These are phyloP conservation scores for Penicillium sumatraense DNA, from an alignment of 2,329 filamentous ascomycete genomes.

Conservation along the genomic window DNA sequence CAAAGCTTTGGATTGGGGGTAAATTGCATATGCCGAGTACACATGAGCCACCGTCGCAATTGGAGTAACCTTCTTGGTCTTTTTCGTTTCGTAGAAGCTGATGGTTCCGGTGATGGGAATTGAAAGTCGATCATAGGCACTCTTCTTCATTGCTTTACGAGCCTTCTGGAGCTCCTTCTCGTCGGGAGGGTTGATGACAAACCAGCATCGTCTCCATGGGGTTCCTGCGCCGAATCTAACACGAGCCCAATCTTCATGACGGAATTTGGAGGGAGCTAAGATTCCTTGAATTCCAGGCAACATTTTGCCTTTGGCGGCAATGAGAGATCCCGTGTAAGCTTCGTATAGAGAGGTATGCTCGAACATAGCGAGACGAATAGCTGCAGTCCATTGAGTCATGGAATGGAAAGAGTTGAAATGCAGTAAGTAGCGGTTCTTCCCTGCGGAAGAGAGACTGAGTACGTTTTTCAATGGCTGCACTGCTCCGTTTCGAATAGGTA, in stretches of 20 bases:
- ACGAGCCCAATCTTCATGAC: conserved; percentile 89
- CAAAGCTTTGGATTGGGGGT: conserved; percentile 89
- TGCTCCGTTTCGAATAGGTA: conserved; percentile 77
- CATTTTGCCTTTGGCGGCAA: conserved; percentile 88
- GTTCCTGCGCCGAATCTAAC: conserved; percentile 95
- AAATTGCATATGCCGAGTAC: conserved; percentile 92
- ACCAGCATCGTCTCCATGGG: conserved; percentile 96
- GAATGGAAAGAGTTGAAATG: conserved; percentile 97
- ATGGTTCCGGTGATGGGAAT: conserved; percentile 82
- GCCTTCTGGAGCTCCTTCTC: conserved; percentile 88
- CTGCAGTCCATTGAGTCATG: conserved; percentile 92
- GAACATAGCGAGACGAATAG: conserved; percentile 90
- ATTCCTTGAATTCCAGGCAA: conserved; percentile 90
- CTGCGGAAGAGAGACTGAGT: conserved; percentile 91
- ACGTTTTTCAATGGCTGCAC: conserved; percentile 91
- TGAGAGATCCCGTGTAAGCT: conserved; percentile 92
- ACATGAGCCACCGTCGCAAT: conserved; percentile 91
- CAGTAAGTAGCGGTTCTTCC: conserved; percentile 90
- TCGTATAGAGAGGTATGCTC: conserved; percentile 93
- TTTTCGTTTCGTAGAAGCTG: conserved; percentile 93
- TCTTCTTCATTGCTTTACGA: conserved; percentile 79
- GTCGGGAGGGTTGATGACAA: conserved; percentile 87
- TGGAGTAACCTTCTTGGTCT: conserved; percentile 86
- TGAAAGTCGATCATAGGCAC: conserved; percentile 76
- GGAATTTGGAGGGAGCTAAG: conserved; percentile 77